A percentile compares a stretch with the other conserved stretches of the same genome.
These are phyloP conservation scores for Trametes coccinea DNA, from an alignment of 768 basidiomycete genomes.

Conservation along the genomic window DNA sequence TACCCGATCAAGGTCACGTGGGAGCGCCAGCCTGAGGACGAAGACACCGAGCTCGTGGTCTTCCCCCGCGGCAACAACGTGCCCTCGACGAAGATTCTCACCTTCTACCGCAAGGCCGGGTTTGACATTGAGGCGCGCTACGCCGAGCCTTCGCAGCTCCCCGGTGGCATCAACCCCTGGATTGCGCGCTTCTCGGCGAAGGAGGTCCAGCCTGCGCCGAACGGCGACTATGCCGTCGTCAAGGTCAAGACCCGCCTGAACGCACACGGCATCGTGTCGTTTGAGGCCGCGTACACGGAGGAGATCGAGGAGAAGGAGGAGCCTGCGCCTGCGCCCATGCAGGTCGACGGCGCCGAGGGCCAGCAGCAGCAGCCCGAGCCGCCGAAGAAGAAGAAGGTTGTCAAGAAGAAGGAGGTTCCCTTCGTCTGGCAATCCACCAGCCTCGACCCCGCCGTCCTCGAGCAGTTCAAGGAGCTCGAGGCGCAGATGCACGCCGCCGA, in stretches of 20 bases:
- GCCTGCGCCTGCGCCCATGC: conserved; percentile 47
- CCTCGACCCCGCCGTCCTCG: conserved; percentile 63
- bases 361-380: conserved; percentile 53
- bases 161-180: conserved; percentile 83
- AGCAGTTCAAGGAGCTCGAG: conserved; percentile 77
- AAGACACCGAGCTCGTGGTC: conserved; percentile 89
- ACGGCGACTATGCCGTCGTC: conserved; percentile 76
- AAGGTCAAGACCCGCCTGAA: conserved; percentile 92
- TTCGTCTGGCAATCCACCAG: conserved; percentile 66
- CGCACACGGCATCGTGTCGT: conserved; percentile 81
- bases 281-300: conserved; percentile 85
- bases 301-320: conserved; percentile 81
- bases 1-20: conserved; percentile 93
- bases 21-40: conserved; percentile 73
- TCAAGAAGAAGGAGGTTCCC: conserved; percentile 81
- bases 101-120: conserved; percentile 85
- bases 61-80: conserved; percentile 84
- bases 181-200: conserved; percentile 82
- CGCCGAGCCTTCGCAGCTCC: conserved; percentile 68
- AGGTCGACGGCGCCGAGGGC: conserved; percentile 51
- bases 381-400: conserved; percentile 84
- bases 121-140: conserved; percentile 91
- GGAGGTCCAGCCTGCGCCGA: conserved; percentile 65
- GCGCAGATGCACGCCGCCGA: conserved; percentile 86
- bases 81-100: conserved; percentile 94